Base-by-base conservation (phyloP, 2,329 filamentous ascomycete species). In the Cadophora gregata region DNA sequence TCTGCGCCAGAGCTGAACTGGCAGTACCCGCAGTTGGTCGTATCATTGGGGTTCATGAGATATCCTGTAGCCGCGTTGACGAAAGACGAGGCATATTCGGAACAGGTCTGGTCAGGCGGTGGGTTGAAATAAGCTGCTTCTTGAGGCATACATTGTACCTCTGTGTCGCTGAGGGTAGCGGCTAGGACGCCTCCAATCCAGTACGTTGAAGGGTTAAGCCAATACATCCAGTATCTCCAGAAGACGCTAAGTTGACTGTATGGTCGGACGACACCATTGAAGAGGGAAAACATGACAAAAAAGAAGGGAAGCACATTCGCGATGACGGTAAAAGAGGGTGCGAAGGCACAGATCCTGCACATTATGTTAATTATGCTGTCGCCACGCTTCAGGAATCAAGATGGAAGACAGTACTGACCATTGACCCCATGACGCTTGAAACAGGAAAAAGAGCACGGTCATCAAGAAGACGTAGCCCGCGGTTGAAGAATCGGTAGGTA, bases 381-480 rank as follows among this genome's bases (percentile, higher is more conserved):
- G 9, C 25, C 19, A 29, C 19, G 16, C 1, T 33, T 12, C 29
- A 6, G 19, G 29, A 24, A 21, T 38, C 2, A 27, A 14, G 1
- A 50, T 10, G 12, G 24, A 27, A 19, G 25, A 3, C 1, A n/a
- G 21, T 21, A 55, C 53, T 56, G n/a, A 56, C 53, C 59, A 61
- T 76, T 93, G 92, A 24, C 90, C 93, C 91, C 89, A 94, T 71
- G 83, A 88, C 36, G 85, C 85, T 77, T 89, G 86, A 83, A 93
- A 94, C 8, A 94, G 78, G 81, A 88, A 93, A 80, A 93, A 93
- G 0, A 95, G 83, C 74, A 94, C 80, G 0, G 86, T 86, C 90
- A 96, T 93, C 29, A 95, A 79, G 80, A 91, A 95, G 19, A 90
- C 86, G 76, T 94, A 95, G 14, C 92, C 92, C 0, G 90, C 86